A percentile compares a stretch with the other conserved stretches of the same genome.
Conservation (phyloP, 2,329 filamentous ascomycete species). For the Pestalotiopsis sp. region DNA sequence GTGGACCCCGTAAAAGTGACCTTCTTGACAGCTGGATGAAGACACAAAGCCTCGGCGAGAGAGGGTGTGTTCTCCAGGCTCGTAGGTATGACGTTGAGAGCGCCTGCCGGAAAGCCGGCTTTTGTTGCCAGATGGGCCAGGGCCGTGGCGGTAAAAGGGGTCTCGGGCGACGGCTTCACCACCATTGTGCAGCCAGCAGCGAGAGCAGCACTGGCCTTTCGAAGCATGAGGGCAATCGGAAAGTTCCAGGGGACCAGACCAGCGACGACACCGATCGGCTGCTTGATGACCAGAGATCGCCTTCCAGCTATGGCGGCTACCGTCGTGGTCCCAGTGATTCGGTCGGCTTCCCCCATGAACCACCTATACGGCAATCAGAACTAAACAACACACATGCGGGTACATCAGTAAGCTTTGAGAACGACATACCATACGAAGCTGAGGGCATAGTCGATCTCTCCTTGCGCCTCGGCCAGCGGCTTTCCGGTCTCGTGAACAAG, state of each 20-base stretch:
- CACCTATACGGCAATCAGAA: conserved; percentile 34
- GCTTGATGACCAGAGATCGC: conserved; percentile 73
- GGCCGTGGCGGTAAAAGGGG: conserved; percentile 72
- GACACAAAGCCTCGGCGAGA: conserved; percentile 49
- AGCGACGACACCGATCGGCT: conserved; percentile 70
- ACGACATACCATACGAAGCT: conserved; percentile 47
- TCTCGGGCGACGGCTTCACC: conserved; percentile 73
- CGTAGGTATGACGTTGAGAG: conserved; percentile 57
- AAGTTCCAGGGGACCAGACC: conserved; percentile 76
- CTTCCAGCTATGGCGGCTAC: conserved; percentile 63
- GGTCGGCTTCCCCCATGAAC: conserved; percentile 56
- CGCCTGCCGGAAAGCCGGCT: conserved; percentile 77
- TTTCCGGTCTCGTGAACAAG: conserved; percentile 58
- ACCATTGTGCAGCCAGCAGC: conserved; percentile 78
- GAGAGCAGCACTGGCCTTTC: conserved; percentile 69
- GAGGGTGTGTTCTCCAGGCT: conserved; percentile 46
- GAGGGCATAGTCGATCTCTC: conserved; percentile 58
- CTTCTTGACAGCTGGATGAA: conserved; percentile 55
- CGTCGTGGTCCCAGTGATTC: conserved; percentile 60
- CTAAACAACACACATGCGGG: not conserved
- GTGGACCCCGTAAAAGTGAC: conserved; percentile 79
- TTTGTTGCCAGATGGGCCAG: conserved; percentile 68
- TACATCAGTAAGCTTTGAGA: not conserved
- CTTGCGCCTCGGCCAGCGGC: conserved; percentile 54
- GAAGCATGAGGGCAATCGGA: conserved; percentile 67